A percentile compares a stretch with the other conserved stretches of the same genome.
Evolutionary conservation across 2,329 filamentous ascomycete species (phyloP).

Genomic region (Aureobasidium leucospermi): DNA sequence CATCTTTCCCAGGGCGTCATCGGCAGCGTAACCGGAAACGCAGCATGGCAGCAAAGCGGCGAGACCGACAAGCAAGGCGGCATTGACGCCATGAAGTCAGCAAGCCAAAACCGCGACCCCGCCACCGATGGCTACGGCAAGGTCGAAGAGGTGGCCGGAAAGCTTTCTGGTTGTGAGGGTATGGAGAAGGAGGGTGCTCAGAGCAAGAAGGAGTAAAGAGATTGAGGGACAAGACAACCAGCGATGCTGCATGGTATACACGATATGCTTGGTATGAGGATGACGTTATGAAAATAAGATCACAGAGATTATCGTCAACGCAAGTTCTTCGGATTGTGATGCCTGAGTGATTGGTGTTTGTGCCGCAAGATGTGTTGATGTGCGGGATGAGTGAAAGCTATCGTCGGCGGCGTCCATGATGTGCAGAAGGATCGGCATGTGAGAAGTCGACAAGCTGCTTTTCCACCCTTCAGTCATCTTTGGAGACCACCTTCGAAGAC

Average conservation of each 20-base stretch:
- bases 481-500: too few species aligned
- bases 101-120: constrained; percentile 49
- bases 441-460: too few species aligned
- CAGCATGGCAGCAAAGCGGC: constrained; percentile 57
- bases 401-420: too few species aligned
- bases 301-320: too few species aligned
- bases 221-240: not conserved
- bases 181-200: constrained; percentile 56
- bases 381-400: too few species aligned
- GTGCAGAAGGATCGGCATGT: too few species aligned
- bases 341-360: too few species aligned
- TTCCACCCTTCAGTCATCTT: too few species aligned
- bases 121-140: constrained; percentile 51
- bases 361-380: too few species aligned
- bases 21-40: constrained; percentile 54
- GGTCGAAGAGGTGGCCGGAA: constrained; percentile 58
- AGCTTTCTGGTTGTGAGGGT: constrained; percentile 58
- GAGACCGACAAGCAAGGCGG: constrained; percentile 58
- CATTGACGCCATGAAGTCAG: constrained; percentile 55
- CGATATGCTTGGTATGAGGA: not conserved
- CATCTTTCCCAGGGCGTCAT: constrained; percentile 46
- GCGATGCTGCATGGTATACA: not conserved
- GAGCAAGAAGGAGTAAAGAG: not conserved
- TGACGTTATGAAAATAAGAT: not conserved
- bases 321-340: too few species aligned